Conservation (phyloP, 1,284 basidiomycete species). For the Cryptococcus sp. region DNA sequence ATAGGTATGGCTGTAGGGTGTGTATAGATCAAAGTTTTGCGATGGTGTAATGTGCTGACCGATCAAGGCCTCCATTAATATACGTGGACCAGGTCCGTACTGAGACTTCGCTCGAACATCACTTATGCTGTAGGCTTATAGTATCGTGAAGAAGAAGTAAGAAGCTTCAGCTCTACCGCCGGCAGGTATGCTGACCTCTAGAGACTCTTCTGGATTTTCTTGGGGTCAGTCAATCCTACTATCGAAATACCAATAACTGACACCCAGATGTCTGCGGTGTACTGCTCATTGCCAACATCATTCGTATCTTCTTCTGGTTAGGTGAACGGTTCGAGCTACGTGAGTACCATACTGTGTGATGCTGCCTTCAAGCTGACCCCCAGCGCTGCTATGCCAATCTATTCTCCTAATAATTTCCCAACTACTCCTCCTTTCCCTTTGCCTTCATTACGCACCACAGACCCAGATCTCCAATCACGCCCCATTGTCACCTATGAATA, state of each 20-base stretch:
- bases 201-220: constrained; percentile 47
- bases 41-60: constrained; percentile 5
- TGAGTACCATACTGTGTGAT: constrained; percentile 11
- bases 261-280: constrained; percentile 43
- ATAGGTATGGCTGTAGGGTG: constrained; percentile 49
- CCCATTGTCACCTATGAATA: constrained; percentile 22
- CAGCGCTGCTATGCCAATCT: constrained; percentile 50
- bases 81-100: constrained; percentile 48
- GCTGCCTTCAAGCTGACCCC: background rate
- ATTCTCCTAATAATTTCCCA: constrained; percentile 52
- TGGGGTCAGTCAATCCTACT: constrained; percentile 32
- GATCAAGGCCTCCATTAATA: constrained; percentile 47
- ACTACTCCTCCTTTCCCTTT: constrained; percentile 51
- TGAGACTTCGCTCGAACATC: background rate
- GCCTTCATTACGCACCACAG: constrained; percentile 47
- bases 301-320: constrained; percentile 51
- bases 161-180: constrained; percentile 3
- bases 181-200: constrained; percentile 8
- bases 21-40: background rate
- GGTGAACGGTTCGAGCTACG: constrained; percentile 51
- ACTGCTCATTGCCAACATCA: constrained; percentile 48
- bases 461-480: constrained; percentile 14
- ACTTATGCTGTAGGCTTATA: constrained; percentile 38
- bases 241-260: background rate
- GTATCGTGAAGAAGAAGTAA: constrained; percentile 50